A percentile compares a stretch with the other conserved stretches of the same genome.
These are phyloP conservation scores for Russula emetica DNA, from an alignment of 768 basidiomycete genomes.

Conservation along the genomic window DNA sequence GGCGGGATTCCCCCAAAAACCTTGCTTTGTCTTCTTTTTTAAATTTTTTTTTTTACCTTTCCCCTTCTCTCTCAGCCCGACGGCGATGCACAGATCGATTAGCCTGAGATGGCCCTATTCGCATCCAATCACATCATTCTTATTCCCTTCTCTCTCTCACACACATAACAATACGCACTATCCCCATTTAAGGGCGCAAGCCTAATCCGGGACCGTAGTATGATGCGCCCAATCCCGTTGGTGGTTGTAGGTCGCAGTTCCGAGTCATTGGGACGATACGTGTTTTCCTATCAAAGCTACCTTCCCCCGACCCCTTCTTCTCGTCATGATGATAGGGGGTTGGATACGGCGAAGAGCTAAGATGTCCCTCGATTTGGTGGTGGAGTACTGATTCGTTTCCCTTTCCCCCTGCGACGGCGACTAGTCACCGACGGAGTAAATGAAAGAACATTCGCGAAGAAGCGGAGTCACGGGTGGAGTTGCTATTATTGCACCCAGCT, in stretches of 20 bases:
- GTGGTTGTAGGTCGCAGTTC: background rate
- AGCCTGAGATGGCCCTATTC: slow-evolving; percentile 9
- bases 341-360: background rate
- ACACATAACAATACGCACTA: slow-evolving; percentile 2
- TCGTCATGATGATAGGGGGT: background rate
- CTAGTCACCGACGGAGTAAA: background rate
- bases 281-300: slow-evolving; percentile 2
- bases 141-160: background rate
- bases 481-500: background rate
- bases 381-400: background rate
- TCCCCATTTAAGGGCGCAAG: slow-evolving; percentile 7
- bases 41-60: background rate
- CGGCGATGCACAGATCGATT: background rate
- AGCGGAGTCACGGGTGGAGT: background rate
- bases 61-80: background rate
- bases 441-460: slow-evolving; percentile 1
- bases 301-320: no score
- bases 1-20: background rate
- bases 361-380: background rate
- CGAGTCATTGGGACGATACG: background rate
- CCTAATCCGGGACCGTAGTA: background rate
- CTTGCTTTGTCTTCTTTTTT: background rate
- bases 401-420: background rate
- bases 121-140: background rate
- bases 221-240: background rate